A percentile compares a stretch with the other conserved stretches of the same genome.
Evolutionary conservation across 2,329 filamentous ascomycete genomes (phyloP).

Genomic region (Botrytis aclada): DNA sequence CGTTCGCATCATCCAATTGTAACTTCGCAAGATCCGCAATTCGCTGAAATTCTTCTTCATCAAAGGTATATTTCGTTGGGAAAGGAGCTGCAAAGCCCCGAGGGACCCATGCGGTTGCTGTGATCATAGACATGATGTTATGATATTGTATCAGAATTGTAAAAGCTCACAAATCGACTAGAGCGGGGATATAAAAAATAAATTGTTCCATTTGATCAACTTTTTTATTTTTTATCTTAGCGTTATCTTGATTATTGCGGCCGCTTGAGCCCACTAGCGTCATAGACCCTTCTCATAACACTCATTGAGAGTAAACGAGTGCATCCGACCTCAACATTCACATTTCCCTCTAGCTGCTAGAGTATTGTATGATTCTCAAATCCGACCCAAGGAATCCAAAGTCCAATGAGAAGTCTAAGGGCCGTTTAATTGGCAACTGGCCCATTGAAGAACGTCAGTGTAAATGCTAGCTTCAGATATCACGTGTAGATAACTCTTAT

Average conservation of each 20-base stretch:
- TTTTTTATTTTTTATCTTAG: conserved; percentile 19
- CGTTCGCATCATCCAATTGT: conserved; percentile 82
- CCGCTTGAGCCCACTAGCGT: conserved; percentile 7
- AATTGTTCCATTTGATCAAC: conserved; percentile 9
- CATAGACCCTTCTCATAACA: background rate
- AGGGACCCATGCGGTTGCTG: conserved; percentile 56
- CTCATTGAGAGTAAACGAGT: background rate
- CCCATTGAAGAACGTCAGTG: background rate
- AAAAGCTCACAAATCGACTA: conserved; percentile 2
- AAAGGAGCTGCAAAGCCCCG: conserved; percentile 58
- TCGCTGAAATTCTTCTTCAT: conserved; percentile 56
- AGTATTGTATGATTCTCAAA: background rate
- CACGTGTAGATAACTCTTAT: background rate
- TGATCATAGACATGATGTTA: conserved; percentile 49
- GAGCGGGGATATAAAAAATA: conserved; percentile 17
- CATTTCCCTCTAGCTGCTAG: background rate
- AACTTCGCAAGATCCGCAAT: conserved; percentile 57
- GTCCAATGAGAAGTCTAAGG: background rate
- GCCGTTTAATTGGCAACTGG: background rate
- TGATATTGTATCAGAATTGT: background rate
- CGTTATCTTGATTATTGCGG: conserved; percentile 15
- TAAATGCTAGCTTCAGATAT: background rate
- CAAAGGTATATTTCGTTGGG: conserved; percentile 55
- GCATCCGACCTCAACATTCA: background rate
- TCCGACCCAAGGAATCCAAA: background rate